Percentiles rank a stretch among this genome's conserved stretches.
These are phyloP conservation scores for Leccinum fuscescens DNA, from an alignment of 1,284 basidiomycete genomes.

Conservation along the genomic window DNA sequence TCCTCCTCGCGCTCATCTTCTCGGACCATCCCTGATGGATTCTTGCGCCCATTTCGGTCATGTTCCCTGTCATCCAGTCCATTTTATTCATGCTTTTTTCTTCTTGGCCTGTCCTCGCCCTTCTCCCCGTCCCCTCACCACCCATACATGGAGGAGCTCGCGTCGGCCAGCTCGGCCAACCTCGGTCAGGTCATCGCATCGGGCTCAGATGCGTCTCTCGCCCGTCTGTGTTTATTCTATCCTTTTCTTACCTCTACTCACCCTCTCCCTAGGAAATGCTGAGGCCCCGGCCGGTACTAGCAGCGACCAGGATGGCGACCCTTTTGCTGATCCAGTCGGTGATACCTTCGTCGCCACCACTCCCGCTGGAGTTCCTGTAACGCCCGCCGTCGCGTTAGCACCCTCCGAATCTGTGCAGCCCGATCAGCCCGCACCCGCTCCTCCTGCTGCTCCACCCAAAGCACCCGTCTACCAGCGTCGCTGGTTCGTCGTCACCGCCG, in stretches of 20 bases:
- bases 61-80: background rate
- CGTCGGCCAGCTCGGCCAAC: conserved; percentile 36
- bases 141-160: conserved; percentile 41
- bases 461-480: conserved; percentile 39
- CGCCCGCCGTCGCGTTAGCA: conserved; percentile 10
- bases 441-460: conserved; percentile 12
- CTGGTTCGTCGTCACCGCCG: conserved; percentile 46
- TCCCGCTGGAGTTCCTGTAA: conserved; percentile 27
- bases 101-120: background rate
- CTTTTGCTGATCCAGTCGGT: conserved; percentile 14
- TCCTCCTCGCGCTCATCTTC: background rate
- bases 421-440: conserved; percentile 9
- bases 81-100: background rate
- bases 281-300: conserved; percentile 37
- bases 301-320: conserved; percentile 17
- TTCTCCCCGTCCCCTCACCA: background rate
- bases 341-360: conserved; percentile 15
- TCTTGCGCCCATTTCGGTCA: background rate
- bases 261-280: conserved; percentile 37
- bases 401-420: conserved; percentile 22
- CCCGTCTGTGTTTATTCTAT: conserved; percentile 31
- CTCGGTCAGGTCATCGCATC: conserved; percentile 29
- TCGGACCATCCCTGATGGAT: background rate
- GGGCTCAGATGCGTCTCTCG: conserved; percentile 38
- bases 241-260: background rate